Percentiles rank a stretch among this genome's conserved stretches.
Evolutionary conservation across 768 basidiomycete species (phyloP).

Genomic region (Pleurotus tuber-regium): DNA sequence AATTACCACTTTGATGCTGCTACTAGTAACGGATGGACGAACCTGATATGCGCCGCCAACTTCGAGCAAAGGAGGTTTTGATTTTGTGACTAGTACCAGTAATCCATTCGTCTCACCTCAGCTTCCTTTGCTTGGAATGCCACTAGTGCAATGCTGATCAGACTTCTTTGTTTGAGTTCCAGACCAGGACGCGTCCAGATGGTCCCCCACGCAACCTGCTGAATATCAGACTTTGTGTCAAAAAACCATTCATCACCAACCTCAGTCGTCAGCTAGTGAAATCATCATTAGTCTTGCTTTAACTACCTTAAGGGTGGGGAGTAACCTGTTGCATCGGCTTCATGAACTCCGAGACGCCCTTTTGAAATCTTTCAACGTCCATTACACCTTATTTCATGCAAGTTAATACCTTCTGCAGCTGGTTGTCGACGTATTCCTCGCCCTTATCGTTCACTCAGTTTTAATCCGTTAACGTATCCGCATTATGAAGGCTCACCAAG

Average conservation of each 20-base stretch:
- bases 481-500: constrained; percentile 37
- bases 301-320: too few species aligned
- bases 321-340: constrained; percentile 42
- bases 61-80: too few species aligned
- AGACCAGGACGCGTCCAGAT: constrained; percentile 47
- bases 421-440: constrained; percentile 40
- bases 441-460: too few species aligned
- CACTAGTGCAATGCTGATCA: constrained; percentile 41
- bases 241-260: too few species aligned
- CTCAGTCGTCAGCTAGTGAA: constrained; percentile 34
- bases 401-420: constrained; percentile 31
- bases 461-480: too few species aligned
- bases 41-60: constrained; percentile 38
- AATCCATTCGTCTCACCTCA: constrained; percentile 37
- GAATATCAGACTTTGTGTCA: neutral
- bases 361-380: neutral
- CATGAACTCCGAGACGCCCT: constrained; percentile 44
- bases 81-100: neutral
- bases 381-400: neutral
- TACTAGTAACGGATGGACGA: too few species aligned
- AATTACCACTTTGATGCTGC: too few species aligned
- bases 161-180: constrained; percentile 43
- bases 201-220: constrained; percentile 42
- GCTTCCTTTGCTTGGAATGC: constrained; percentile 41
- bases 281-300: too few species aligned